Percentiles rank a stretch among this genome's conserved stretches.
These are phyloP conservation scores for Strigomonas culicis DNA, from an alignment of 208 protist species.

Conservation along the genomic window DNA sequence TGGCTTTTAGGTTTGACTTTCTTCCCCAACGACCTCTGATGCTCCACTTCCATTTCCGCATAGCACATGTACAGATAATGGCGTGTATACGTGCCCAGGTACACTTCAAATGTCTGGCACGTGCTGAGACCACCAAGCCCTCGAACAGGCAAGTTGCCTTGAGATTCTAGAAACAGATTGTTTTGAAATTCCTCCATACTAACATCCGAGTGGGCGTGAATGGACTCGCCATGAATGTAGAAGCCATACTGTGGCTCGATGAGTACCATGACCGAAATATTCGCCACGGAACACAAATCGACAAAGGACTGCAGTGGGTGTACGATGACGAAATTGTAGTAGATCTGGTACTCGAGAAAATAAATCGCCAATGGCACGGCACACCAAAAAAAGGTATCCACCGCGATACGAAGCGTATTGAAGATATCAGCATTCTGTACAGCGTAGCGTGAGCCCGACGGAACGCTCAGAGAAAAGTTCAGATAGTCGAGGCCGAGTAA, in stretches of 20 bases:
- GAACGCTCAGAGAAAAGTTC: slow-evolving; percentile 41
- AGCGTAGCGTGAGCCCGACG: slow-evolving; percentile 22
- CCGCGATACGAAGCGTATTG: slow-evolving; percentile 55
- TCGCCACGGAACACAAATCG: slow-evolving; percentile 89
- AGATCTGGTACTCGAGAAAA: slow-evolving; percentile 73
- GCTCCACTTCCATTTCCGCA: slow-evolving; percentile 51
- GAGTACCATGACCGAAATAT: slow-evolving; percentile 87
- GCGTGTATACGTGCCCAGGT: slow-evolving; percentile 60
- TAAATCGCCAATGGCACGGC: slow-evolving; percentile 60
- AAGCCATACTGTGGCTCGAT: slow-evolving; percentile 80
- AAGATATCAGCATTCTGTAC: slow-evolving; percentile 29
- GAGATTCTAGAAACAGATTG: slow-evolving; percentile 69
- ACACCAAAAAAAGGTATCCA: slow-evolving; percentile 79
- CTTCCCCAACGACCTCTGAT: slow-evolving; percentile 32
- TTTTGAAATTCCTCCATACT: slow-evolving; percentile 88
- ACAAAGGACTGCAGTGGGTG: slow-evolving; percentile 86
- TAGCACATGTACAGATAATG: slow-evolving; percentile 84
- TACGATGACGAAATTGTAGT: slow-evolving; percentile 79
- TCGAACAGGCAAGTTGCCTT: slow-evolving; percentile 79
- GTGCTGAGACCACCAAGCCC: slow-evolving; percentile 74
- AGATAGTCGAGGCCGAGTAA: slow-evolving; percentile 51
- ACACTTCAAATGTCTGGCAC: slow-evolving; percentile 84
- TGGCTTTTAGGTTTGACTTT: slow-evolving; percentile 18
- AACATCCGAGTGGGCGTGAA: slow-evolving; percentile 83
- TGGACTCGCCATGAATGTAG: slow-evolving; percentile 91